Base-by-base conservation (phyloP, 2,329 filamentous ascomycete species). In the Cladorrhinum sp. region DNA sequence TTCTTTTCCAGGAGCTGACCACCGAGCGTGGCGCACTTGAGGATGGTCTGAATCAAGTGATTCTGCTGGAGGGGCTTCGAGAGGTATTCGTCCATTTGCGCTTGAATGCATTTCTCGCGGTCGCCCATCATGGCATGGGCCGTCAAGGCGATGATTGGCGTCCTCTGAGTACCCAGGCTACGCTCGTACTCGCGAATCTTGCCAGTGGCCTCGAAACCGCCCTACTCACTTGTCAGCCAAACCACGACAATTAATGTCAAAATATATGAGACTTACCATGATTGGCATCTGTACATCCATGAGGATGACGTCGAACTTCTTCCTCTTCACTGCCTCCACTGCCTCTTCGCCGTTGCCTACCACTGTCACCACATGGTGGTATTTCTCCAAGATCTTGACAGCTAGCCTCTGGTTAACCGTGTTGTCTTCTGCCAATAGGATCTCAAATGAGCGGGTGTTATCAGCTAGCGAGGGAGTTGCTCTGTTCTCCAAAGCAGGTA, bases 241-340 rank as follows among this genome's bases (percentile, higher is more conserved):
- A 24, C 27, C 8, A 49, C 16, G 16, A 10, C 53, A 51, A 13
- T 16, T 25, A 22, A 20, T 20, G 23, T 36, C n/a, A 45, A 32
- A 18, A 16, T n/a, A 23, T 24, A n/a, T 49, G 36, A 65, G 54
- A 56, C 85, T 79, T 77, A 90, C 88, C 93, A 98, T 98, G 70
- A 98, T 90, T n/a, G 95, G 95, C 95, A 99, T 99, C 74, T 98
- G 95, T 18, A 99, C 95, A 72, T 99, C 95, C 95, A 99, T 99
- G 53, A 99, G 83, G 65, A 99, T 95, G 63, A 96, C 91, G 74
- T 99, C 95, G 73, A 96, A 99, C 72, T 91, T 89, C 77, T 90
- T 93, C 73, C 88, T 86, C 81, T 96, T 93, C 68, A 97, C 87
- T n/a, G 90, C 88, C 71, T 97, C 90, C 13, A 98, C 87, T 1